Percentiles rank a stretch among this genome's conserved stretches.
These are phyloP conservation scores for Heliamphora exappendiculata DNA, from an alignment of 148 eudicot species.

Conservation along the genomic window DNA sequence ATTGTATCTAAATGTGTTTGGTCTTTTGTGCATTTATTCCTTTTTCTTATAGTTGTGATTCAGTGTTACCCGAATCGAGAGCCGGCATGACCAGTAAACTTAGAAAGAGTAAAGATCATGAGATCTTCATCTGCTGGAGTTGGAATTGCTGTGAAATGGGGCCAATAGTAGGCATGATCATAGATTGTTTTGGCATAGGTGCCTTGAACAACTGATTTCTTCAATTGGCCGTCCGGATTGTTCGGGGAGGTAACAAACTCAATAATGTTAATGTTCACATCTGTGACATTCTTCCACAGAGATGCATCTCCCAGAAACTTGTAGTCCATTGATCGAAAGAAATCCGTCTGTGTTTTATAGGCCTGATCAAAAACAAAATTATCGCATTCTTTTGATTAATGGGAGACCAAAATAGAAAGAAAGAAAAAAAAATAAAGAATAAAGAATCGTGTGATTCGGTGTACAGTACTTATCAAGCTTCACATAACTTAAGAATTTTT, in stretches of 20 bases:
- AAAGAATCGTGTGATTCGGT: too few species aligned
- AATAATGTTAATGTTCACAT: conserved; percentile 11
- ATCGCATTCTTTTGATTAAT: not conserved
- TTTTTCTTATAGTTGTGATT: too few species aligned
- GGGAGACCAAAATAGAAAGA: not conserved
- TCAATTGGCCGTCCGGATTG: conserved; percentile 45
- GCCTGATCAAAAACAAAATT: conserved; percentile 18
- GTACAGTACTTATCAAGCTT: too few species aligned
- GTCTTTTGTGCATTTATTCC: too few species aligned
- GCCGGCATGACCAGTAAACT: conserved; percentile 68
- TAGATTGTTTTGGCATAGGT: conserved; percentile 28
- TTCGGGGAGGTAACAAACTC: conserved; percentile 66
- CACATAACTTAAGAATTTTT: too few species aligned
- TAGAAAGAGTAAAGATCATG: conserved; percentile 53
- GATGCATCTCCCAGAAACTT: conserved; percentile 45
- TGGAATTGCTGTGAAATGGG: conserved; percentile 54
- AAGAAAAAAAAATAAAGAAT: not conserved
- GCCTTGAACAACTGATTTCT: conserved; percentile 30
- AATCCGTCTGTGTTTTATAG: conserved; percentile 36
- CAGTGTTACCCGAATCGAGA: conserved; percentile 46
- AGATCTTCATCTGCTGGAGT: conserved; percentile 44
- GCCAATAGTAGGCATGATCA: conserved; percentile 63
- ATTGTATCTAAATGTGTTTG: too few species aligned
- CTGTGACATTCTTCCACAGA: conserved; percentile 27
- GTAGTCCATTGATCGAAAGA: conserved; percentile 27